phyloP scores from a whole-genome alignment of 305 asterid genomes.

The Fraxinus ornus region DNA sequence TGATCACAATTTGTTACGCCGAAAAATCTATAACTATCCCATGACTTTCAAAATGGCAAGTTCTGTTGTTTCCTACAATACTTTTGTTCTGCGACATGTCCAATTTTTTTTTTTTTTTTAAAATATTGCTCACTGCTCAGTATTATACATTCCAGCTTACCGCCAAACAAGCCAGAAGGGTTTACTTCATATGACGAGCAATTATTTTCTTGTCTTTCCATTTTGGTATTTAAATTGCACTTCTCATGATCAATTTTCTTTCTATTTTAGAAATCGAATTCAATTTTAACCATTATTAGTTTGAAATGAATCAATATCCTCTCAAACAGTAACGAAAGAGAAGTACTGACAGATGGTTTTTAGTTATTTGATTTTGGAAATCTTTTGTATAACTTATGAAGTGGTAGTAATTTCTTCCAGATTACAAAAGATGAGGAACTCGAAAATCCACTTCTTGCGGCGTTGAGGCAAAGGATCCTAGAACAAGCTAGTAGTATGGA shows the following conservation, averaged over 20 bases:
- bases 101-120: not conserved
- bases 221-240: not conserved
- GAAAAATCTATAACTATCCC: not conserved
- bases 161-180: not conserved
- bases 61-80: not conserved
- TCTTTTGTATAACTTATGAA: not conserved
- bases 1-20: not conserved
- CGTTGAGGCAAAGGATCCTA: slow-evolving; percentile 60
- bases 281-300: not conserved
- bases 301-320: not conserved
- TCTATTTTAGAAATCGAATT: not conserved
- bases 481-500: slow-evolving; percentile 63
- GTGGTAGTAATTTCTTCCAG: slow-evolving; percentile 36
- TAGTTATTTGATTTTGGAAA: not conserved
- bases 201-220: not conserved
- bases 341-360: not conserved
- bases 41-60: not conserved
- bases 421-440: slow-evolving; percentile 48
- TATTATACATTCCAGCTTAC: not conserved
- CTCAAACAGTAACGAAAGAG: not conserved
- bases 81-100: not conserved
- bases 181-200: not conserved
- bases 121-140: not conserved
- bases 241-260: not conserved
- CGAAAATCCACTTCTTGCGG: slow-evolving; percentile 70